Conservation (phyloP, 208 protist genomes). For the Naegleria gruberi region DNA sequence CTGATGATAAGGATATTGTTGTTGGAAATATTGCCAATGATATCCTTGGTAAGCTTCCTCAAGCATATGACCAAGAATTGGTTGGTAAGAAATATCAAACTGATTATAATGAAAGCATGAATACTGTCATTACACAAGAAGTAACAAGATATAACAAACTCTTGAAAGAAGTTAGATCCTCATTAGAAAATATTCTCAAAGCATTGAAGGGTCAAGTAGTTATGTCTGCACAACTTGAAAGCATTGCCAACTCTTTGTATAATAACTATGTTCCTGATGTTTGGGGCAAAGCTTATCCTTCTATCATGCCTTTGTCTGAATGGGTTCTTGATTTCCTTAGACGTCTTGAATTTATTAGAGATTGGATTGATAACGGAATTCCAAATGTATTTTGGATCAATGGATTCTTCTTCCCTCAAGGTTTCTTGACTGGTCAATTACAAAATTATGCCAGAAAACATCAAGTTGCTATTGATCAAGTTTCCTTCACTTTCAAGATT, state of each 20-base stretch:
- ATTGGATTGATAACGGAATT: conserved; percentile 83
- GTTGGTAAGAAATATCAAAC: conserved; percentile 79
- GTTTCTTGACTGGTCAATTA: conserved; percentile 80
- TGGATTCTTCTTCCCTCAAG: conserved; percentile 94
- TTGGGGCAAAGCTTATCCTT: conserved; percentile 84
- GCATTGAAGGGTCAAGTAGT: conserved; percentile 94
- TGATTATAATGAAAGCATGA: conserved; percentile 93
- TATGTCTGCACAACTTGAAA: conserved; percentile 91
- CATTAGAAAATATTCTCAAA: conserved; percentile 65
- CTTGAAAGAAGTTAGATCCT: conserved; percentile 59
- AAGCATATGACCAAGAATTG: conserved; percentile 68
- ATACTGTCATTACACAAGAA: conserved; percentile 95
- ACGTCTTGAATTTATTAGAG: conserved; percentile 78
- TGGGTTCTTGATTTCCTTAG: conserved; percentile 85
- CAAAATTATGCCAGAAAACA: conserved; percentile 85
- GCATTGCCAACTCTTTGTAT: conserved; percentile 78
- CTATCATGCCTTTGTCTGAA: conserved; percentile 78
- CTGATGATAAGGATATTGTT: conserved; percentile 38
- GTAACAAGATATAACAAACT: conserved; percentile 90
- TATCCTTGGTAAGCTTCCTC: conserved; percentile 63
- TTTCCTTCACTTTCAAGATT: conserved; percentile 43
- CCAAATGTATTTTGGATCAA: conserved; percentile 86
- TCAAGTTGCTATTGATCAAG: conserved; percentile 84
- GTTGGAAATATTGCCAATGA: conserved; percentile 60
- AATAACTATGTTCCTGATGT: conserved; percentile 85